phyloP scores from a whole-genome alignment of 495 filamentous ascomycete genomes.

The Aspergillus asperescens region DNA sequence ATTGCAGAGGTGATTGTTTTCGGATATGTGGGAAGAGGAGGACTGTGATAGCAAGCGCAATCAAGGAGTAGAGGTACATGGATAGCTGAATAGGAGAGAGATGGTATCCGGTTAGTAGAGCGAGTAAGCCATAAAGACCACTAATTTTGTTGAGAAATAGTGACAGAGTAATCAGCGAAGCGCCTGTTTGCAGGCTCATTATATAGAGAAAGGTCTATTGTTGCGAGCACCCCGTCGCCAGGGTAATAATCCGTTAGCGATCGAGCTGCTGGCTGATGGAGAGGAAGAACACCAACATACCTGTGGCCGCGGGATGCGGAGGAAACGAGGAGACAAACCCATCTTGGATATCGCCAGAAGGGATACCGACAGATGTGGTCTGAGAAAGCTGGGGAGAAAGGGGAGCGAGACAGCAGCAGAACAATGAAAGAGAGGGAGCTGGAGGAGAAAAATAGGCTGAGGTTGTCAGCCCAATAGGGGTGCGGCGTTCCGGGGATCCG shows the following conservation, averaged over 20 bases:
- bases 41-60: conserved; percentile 55
- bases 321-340: conserved; percentile 44
- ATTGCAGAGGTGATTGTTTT: conserved; percentile 60
- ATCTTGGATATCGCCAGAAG: conserved; percentile 28
- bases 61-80: conserved; percentile 79
- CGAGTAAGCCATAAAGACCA: conserved; percentile 82
- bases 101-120: conserved; percentile 67
- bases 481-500: conserved; percentile 21
- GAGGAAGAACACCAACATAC: conserved; percentile 29
- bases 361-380: conserved; percentile 5
- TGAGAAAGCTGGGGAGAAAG: conserved; percentile 4
- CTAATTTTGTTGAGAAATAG: conserved; percentile 83
- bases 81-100: conserved; percentile 65
- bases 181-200: conserved; percentile 79
- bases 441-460: conserved; percentile 23
- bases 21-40: conserved; percentile 67
- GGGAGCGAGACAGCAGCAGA: conserved; percentile 12
- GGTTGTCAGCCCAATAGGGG: conserved; percentile 16
- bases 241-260: conserved; percentile 12
- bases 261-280: conserved; percentile 7
- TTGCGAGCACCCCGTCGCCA: conserved; percentile 22
- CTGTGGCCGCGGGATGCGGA: conserved; percentile 57
- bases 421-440: conserved; percentile 13
- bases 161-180: conserved; percentile 71
- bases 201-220: conserved; percentile 71